Base-by-base conservation (phyloP, 768 basidiomycete genomes). In the Leccinum boreale region DNA sequence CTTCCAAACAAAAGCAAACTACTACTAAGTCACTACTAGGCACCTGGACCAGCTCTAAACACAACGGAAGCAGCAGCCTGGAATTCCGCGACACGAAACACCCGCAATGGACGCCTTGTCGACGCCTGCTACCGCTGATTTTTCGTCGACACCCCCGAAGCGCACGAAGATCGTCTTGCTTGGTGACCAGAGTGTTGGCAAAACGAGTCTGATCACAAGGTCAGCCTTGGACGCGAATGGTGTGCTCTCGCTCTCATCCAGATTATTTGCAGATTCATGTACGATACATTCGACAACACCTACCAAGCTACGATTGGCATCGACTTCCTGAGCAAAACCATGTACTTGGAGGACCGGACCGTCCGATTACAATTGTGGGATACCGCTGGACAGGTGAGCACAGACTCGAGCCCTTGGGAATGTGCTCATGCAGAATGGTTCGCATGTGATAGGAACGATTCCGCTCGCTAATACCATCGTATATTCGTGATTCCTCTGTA, bases 261-360 rank as follows among this genome's bases (percentile, higher is more conserved):
- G 15, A n/a, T 15, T 48, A 19, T 23, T 17, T 26, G 33, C 64
- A 95, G 92, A 76, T 91, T 92, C 73, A 95, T 98, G 97, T 99
- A 99, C 73, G 97, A 99, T 76, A 98, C 97, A 1, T 99, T 99
- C 74, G 97, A 99, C 80, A 98, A 98, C 74, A 98, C 96, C 46
- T 99, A 99, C 74, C 92, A 94, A 72, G 94, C 94, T 19, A 96
- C 94, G 10, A 96, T 96, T 70, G 94, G 96, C 57, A 99, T 99
- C 75, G 97, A 99, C 78, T 99, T 99, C 73, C 79, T 99, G 75
- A 96, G 94, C 78, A 99, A 99, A 81, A 98, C 97, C 0, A 96
- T 99, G 93, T 99, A 99, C 75, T 82, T 98, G 57, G 97, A 99
- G 70, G 97, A 99, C 77, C 82, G 97, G 67, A 99, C 97, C 1